phyloP scores from a whole-genome alignment of 495 filamentous ascomycete species.

The Melanomma pulvis-pyrius region DNA sequence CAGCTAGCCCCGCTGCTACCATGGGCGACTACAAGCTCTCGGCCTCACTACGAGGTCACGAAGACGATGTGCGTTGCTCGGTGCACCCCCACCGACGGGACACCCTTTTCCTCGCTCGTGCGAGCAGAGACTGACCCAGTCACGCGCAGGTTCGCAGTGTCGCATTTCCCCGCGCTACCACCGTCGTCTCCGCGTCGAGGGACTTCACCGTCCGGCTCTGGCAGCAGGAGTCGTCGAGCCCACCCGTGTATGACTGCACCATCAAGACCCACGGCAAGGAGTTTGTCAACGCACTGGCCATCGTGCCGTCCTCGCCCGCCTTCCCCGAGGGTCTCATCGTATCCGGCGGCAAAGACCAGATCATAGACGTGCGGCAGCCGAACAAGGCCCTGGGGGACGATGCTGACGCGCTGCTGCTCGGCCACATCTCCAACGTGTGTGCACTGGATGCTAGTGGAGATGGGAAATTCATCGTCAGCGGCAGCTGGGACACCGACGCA shows the following conservation, averaged over 20 bases:
- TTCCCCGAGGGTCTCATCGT: constrained; percentile 81
- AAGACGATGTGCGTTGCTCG: constrained; percentile 48
- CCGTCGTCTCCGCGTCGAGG: constrained; percentile 81
- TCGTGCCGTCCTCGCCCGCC: constrained; percentile 66
- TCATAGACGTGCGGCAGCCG: constrained; percentile 86
- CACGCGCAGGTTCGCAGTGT: constrained; percentile 79
- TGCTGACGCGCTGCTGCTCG: constrained; percentile 82
- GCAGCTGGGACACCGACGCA: constrained; percentile 91
- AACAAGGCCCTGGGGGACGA: constrained; percentile 66
- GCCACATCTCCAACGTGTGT: constrained; percentile 85
- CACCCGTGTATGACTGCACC: constrained; percentile 72
- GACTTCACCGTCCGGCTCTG: constrained; percentile 89
- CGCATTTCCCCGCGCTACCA: constrained; percentile 71
- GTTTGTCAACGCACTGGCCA: constrained; percentile 85
- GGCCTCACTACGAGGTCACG: constrained; percentile 48
- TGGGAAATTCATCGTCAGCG: constrained; percentile 76
- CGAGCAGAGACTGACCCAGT: constrained; percentile 12
- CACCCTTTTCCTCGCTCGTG: neutral
- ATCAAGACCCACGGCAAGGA: constrained; percentile 74
- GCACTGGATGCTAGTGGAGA: constrained; percentile 75
- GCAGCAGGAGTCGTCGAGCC: constrained; percentile 67
- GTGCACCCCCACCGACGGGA: neutral
- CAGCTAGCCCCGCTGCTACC: constrained; percentile 17
- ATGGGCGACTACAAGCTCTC: constrained; percentile 51
- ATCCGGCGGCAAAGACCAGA: constrained; percentile 84